Evolutionary conservation across 1,139 yeast genomes (phyloP).

Genomic region (Suhomyces maxii): DNA sequence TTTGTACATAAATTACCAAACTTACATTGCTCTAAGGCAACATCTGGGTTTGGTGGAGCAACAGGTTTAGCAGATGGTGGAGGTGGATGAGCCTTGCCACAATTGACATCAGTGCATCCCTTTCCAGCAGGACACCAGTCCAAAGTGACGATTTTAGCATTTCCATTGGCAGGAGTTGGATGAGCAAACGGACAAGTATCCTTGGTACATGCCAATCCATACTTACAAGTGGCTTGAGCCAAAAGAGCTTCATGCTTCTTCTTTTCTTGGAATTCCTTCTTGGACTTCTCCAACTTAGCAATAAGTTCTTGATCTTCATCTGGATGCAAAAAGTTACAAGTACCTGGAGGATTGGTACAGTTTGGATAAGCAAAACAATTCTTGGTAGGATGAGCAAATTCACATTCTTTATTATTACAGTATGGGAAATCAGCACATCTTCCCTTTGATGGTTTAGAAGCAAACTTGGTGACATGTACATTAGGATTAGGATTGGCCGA

Average conservation of each 20-base stretch:
- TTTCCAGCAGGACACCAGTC: conserved; percentile 80
- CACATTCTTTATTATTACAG: conserved; percentile 68
- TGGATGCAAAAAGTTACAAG: conserved; percentile 81
- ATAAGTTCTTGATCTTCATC: conserved; percentile 76
- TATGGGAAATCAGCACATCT: conserved; percentile 81
- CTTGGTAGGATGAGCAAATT: conserved; percentile 76
- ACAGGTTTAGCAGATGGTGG: conserved; percentile 45
- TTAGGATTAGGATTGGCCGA: conserved; percentile 19
- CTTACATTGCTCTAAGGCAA: conserved; percentile 76
- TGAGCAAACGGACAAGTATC: conserved; percentile 86
- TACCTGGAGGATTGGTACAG: conserved; percentile 78
- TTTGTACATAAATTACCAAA: conserved; percentile 76
- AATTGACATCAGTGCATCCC: conserved; percentile 57
- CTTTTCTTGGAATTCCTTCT: conserved; percentile 49
- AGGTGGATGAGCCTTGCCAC: conserved; percentile 82
- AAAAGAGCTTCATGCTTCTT: conserved; percentile 25
- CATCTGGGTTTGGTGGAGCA: conserved; percentile 34
- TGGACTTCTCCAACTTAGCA: conserved; percentile 61
- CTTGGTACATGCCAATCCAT: conserved; percentile 71
- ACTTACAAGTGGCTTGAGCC: conserved; percentile 61
- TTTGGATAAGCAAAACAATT: conserved; percentile 75
- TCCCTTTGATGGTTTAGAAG: conserved; percentile 48
- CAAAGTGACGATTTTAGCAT: conserved; percentile 63
- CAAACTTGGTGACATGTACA: conserved; percentile 20
- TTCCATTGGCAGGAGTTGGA: conserved; percentile 82